Evolutionary conservation across 2,329 filamentous ascomycete species (phyloP).

Genomic region (Lomentospora prolificans): DNA sequence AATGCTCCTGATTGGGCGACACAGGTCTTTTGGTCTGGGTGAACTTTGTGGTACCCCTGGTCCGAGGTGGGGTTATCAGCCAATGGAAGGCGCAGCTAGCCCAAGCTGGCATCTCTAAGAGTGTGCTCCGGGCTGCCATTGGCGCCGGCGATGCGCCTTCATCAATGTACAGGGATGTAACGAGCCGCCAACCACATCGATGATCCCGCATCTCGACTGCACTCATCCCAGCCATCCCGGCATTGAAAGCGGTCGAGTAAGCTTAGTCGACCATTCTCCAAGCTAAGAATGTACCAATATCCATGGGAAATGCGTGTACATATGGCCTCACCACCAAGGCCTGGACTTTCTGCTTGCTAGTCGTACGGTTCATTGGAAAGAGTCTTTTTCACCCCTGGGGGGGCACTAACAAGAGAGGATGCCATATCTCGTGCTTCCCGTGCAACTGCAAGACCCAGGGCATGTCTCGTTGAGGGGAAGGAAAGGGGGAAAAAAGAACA

Average conservation of each 20-base stretch:
- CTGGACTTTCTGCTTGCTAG: not conserved
- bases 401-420: not conserved
- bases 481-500: no score
- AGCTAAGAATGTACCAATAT: not conserved
- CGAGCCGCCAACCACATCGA: conserved; percentile 3
- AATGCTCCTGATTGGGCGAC: not conserved
- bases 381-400: not conserved
- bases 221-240: not conserved
- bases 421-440: not conserved
- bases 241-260: not conserved
- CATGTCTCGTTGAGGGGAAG: not conserved
- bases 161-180: conserved; percentile 1
- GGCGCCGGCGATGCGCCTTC: not conserved
- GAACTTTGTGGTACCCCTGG: conserved; percentile 5
- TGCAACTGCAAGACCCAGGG: not conserved
- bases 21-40: not conserved
- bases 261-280: not conserved
- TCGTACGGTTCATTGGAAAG: not conserved
- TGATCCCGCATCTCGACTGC: not conserved
- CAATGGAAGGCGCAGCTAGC: not conserved
- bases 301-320: no score
- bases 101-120: not conserved
- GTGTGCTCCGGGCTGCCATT: not conserved
- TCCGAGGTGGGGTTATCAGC: not conserved
- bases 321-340: not conserved